Evolutionary conservation across 2,329 filamentous ascomycete species (phyloP).

Genomic region (Ceratocystis diversiconidia): DNA sequence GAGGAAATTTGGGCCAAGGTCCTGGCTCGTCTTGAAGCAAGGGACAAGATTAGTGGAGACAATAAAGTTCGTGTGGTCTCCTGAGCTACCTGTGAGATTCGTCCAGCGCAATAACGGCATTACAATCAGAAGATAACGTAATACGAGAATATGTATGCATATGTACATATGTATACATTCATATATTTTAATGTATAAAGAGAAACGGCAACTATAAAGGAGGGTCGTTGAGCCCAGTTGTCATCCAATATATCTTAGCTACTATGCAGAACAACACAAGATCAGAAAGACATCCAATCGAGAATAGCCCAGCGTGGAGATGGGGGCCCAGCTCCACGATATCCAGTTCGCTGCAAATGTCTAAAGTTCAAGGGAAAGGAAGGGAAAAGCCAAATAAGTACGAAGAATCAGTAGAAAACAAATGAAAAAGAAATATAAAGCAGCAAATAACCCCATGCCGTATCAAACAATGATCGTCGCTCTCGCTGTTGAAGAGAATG

Average conservation of each 20-base stretch:
- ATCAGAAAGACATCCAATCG: not conserved
- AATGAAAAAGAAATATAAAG: not conserved
- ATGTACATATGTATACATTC: not conserved
- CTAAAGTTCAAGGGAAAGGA: not conserved
- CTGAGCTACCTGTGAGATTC: conserved; percentile 10
- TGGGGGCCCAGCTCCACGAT: not conserved
- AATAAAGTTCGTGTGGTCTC: conserved; percentile 31
- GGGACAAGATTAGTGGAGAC: conserved; percentile 37
- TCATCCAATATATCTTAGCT: not conserved
- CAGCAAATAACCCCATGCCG: conserved; percentile 7
- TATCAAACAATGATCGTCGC: conserved; percentile 17
- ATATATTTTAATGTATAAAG: conserved; percentile 1
- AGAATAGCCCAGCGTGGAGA: not conserved
- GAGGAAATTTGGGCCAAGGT: conserved; percentile 42
- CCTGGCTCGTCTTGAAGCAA: conserved; percentile 32
- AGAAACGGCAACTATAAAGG: not conserved
- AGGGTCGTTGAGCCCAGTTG: conserved; percentile 6
- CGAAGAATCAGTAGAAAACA: conserved; percentile 4
- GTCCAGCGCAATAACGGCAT: not conserved
- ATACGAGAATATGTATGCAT: too few species aligned
- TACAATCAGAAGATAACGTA: too few species aligned
- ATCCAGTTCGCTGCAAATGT: not conserved
- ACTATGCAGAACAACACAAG: not conserved
- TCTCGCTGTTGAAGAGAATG: conserved; percentile 20
- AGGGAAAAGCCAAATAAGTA: not conserved